Conservation (phyloP, 129 eudicot species). For the Lactuca saligna region DNA sequence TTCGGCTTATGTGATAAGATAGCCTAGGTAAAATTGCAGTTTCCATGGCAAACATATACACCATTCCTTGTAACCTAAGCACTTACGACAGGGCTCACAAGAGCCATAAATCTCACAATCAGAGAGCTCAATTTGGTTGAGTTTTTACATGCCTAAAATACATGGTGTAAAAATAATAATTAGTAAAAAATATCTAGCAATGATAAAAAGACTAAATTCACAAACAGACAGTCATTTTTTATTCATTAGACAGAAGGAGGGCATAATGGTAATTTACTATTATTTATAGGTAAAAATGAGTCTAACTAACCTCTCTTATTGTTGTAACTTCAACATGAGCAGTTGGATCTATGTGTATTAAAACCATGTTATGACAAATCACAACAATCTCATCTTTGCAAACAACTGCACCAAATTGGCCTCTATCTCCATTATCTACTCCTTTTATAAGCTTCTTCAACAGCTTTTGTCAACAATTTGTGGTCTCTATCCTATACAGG, state of each 20-base stretch:
- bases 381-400: conserved; percentile 60
- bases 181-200: too few species aligned
- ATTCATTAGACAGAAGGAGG: too few species aligned
- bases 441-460: background rate
- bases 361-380: conserved; percentile 2
- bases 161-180: too few species aligned
- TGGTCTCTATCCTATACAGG: background rate
- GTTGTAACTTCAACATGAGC: background rate
- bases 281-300: background rate
- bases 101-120: conserved; percentile 75
- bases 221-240: too few species aligned
- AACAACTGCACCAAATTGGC: conserved; percentile 81
- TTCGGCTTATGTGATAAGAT: too few species aligned
- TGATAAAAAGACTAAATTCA: too few species aligned
- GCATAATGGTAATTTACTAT: too few species aligned
- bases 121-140: conserved; percentile 55
- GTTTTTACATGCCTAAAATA: conserved; percentile 67
- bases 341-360: background rate
- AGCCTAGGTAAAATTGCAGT: too few species aligned
- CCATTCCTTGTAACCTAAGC: too few species aligned
- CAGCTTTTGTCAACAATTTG: background rate
- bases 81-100: conserved; percentile 77
- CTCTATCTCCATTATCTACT: conserved; percentile 21
- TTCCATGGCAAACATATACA: too few species aligned
- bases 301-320: background rate